Evolutionary conservation across 2,329 filamentous ascomycete genomes (phyloP).

Genomic region (Xylaria sp.): DNA sequence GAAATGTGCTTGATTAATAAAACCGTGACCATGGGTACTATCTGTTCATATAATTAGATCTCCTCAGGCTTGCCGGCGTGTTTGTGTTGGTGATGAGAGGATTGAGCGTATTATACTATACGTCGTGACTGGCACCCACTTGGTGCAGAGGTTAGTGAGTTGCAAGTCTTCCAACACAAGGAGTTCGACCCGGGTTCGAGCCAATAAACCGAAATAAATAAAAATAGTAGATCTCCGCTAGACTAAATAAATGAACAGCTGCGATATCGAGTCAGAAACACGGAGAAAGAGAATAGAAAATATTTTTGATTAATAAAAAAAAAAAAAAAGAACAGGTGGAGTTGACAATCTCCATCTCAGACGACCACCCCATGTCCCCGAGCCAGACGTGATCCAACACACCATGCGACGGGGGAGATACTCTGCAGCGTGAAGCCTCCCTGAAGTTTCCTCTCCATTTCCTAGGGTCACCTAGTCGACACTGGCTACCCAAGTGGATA

Average conservation of each 20-base stretch:
- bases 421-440: slow-evolving; percentile 80
- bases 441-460: slow-evolving; percentile 76
- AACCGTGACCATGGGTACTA: no score
- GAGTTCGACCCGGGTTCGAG: slow-evolving; percentile 28
- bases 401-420: slow-evolving; percentile 77
- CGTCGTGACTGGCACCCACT: no score
- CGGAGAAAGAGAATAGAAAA: no score
- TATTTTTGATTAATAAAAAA: slow-evolving; percentile 38
- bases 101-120: no score
- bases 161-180: neutral
- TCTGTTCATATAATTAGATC: no score
- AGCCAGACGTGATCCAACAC: slow-evolving; percentile 74
- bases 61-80: no score
- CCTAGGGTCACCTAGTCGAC: slow-evolving; percentile 73
- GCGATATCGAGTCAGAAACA: no score
- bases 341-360: slow-evolving; percentile 67
- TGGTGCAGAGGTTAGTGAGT: neutral
- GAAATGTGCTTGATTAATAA: no score
- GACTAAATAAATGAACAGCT: no score
- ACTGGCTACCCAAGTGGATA: slow-evolving; percentile 76
- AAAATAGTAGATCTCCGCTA: no score
- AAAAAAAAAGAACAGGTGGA: slow-evolving; percentile 54
- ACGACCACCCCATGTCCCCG: slow-evolving; percentile 67
- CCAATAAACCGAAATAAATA: neutral
- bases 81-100: no score